Conservation (phyloP, 2,329 filamentous ascomycete genomes). For the Fusarium agapanthi region DNA sequence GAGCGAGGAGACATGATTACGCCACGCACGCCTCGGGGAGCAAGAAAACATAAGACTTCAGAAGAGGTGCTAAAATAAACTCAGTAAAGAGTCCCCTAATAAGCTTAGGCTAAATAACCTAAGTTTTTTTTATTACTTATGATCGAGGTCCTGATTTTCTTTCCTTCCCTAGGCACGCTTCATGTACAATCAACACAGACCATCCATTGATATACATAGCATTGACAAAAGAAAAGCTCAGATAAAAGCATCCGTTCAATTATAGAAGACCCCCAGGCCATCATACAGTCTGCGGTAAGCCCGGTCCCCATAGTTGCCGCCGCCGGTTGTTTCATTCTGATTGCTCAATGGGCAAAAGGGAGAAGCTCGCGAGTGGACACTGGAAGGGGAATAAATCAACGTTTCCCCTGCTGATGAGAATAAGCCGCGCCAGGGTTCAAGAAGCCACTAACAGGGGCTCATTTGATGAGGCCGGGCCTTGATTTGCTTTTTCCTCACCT, state of each 20-base stretch:
- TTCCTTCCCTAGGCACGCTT: slow-evolving; percentile 2
- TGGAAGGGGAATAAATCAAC: slow-evolving; percentile 12
- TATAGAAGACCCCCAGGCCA: background rate
- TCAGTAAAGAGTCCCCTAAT: too few relatives aligned
- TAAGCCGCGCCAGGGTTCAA: slow-evolving; percentile 16
- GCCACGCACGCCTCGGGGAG: slow-evolving; percentile 24
- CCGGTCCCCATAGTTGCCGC: slow-evolving; percentile 28
- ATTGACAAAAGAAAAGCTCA: slow-evolving; percentile 15
- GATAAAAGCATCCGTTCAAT: background rate
- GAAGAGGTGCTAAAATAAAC: too few relatives aligned
- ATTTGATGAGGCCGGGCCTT: slow-evolving; percentile 12
- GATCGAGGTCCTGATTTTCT: too few relatives aligned
- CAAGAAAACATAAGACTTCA: too few relatives aligned
- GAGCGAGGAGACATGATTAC: slow-evolving; percentile 19
- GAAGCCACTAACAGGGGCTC: slow-evolving; percentile 15
- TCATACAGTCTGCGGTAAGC: background rate
- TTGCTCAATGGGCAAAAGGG: slow-evolving; percentile 32
- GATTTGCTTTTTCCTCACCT: slow-evolving; percentile 25
- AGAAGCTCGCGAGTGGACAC: slow-evolving; percentile 18
- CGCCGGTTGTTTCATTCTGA: slow-evolving; percentile 37
- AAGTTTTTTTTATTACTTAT: too few relatives aligned
- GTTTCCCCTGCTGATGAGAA: slow-evolving; percentile 33
- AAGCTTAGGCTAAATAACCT: too few relatives aligned
- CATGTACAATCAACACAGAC: slow-evolving; percentile 22
- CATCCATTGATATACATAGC: background rate